A percentile compares a stretch with the other conserved stretches of the same genome.
These are phyloP conservation scores for Epichloe scottii DNA, from an alignment of 2,329 filamentous ascomycete species.

Conservation along the genomic window DNA sequence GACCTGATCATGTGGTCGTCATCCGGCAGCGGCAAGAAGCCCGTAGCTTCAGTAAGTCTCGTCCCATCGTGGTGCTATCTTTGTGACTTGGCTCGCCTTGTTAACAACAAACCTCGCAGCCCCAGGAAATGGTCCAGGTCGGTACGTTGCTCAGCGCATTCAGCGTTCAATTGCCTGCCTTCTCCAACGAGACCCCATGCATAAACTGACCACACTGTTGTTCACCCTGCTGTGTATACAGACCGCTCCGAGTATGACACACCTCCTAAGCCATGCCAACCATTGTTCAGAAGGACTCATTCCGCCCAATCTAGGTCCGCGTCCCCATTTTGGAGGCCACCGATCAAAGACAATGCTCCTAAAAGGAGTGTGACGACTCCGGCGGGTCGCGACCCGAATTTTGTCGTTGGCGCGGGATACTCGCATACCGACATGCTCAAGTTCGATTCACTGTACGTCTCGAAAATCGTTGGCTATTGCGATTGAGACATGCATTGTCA, in stretches of 20 bases:
- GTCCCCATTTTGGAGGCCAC: slow-evolving; percentile 77
- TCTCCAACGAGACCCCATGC: too few species aligned
- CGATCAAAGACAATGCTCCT: slow-evolving; percentile 38
- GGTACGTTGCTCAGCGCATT: slow-evolving; percentile 44
- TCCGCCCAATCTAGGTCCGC: slow-evolving; percentile 45
- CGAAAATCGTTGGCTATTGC: background rate
- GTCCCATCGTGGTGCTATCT: background rate
- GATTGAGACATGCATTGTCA: background rate
- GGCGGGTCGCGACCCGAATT: slow-evolving; percentile 44
- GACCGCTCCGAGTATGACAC: slow-evolving; percentile 51
- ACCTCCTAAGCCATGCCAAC: slow-evolving; percentile 3
- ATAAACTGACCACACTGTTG: slow-evolving; percentile 1
- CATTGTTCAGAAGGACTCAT: slow-evolving; percentile 15
- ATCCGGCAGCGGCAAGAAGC: slow-evolving; percentile 56
- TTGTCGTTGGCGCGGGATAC: slow-evolving; percentile 88
- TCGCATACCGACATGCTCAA: slow-evolving; percentile 93
- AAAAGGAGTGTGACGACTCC: slow-evolving; percentile 34
- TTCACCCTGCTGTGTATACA: slow-evolving; percentile 19
- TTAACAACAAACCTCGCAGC: slow-evolving; percentile 27
- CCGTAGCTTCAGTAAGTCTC: slow-evolving; percentile 52
- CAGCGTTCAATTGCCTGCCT: background rate
- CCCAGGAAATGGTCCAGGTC: slow-evolving; percentile 98
- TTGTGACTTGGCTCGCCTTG: slow-evolving; percentile 6
- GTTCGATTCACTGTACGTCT: slow-evolving; percentile 61
- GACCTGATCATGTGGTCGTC: slow-evolving; percentile 48